A percentile compares a stretch with the other conserved stretches of the same genome.
phyloP scores from a whole-genome alignment of 1,139 yeast species.

The Kodamaea sp. region DNA sequence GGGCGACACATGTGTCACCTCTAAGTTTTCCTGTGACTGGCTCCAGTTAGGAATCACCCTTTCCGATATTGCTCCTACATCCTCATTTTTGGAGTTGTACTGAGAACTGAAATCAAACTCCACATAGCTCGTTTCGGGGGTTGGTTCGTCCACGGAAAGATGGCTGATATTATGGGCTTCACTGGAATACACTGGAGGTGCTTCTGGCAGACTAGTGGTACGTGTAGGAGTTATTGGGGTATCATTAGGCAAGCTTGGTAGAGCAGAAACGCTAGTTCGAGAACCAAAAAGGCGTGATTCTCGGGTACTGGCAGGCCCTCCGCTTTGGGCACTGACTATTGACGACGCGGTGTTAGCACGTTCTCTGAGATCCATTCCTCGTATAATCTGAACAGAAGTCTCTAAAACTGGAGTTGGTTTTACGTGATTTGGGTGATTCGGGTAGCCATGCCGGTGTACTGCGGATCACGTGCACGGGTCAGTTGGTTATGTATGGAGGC shows the following conservation, averaged over 20 bases:
- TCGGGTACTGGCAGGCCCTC: constrained; percentile 8
- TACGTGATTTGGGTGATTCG: too few relatives aligned
- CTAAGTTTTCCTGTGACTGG: constrained; percentile 9
- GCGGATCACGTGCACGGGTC: neutral
- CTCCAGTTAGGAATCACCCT: constrained; percentile 9
- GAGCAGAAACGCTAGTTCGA: constrained; percentile 18
- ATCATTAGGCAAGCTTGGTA: constrained; percentile 22
- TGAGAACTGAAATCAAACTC: constrained; percentile 34
- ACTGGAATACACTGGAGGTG: neutral
- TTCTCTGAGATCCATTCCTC: constrained; percentile 5
- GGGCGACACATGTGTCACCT: constrained; percentile 1
- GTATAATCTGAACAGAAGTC: neutral
- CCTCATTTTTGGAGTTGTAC: constrained; percentile 2
- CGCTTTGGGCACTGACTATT: constrained; percentile 3
- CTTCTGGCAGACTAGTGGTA: too few relatives aligned
- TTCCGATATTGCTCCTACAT: constrained; percentile 10
- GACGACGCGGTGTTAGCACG: constrained; percentile 8
- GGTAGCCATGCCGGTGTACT: too few relatives aligned
- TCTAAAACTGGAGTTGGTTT: too few relatives aligned
- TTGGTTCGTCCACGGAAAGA: constrained; percentile 1
- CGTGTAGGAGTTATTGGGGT: too few relatives aligned
- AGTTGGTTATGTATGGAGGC: neutral
- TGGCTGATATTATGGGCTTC: too few relatives aligned
- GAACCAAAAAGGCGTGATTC: constrained; percentile 16
- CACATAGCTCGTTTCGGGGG: constrained; percentile 17